Evolutionary conservation across 2,329 filamentous ascomycete genomes (phyloP).

Genomic region (Rhinocladiella similis): DNA sequence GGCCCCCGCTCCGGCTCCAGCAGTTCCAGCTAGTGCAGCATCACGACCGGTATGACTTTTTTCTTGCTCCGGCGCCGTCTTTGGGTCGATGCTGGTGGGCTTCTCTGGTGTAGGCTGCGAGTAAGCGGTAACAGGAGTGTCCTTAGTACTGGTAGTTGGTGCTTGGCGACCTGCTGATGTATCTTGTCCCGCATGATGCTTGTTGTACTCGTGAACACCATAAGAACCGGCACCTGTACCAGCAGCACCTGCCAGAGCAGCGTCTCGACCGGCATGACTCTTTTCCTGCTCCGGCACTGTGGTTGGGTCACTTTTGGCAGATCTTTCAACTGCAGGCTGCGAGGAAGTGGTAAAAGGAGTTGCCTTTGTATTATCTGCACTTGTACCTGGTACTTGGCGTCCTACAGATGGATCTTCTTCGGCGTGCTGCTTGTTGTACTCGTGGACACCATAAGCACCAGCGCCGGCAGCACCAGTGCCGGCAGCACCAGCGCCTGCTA

Average conservation of each 20-base stretch:
- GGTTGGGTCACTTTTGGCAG: background rate
- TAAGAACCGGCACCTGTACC: background rate
- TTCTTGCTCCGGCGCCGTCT: background rate
- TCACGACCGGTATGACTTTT: background rate
- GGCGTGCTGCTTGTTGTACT: no score
- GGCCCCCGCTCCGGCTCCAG: background rate
- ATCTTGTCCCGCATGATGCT: no score
- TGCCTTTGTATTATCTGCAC: background rate
- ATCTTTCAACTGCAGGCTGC: background rate
- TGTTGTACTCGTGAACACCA: no score
- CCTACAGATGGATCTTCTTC: no score
- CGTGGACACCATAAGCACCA: background rate
- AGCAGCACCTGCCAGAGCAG: background rate
- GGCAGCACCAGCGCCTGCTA: background rate
- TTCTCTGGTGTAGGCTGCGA: no score
- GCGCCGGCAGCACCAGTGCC: conserved; percentile 7
- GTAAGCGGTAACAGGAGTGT: background rate
- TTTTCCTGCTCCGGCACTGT: background rate
- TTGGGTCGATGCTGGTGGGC: background rate
- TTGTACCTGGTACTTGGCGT: no score
- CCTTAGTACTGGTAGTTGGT: no score
- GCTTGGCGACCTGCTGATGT: no score
- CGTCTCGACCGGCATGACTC: background rate
- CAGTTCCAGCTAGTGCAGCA: background rate
- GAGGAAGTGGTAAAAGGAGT: background rate